Percentiles rank a stretch among this genome's conserved stretches.
phyloP scores from a whole-genome alignment of 2,329 filamentous ascomycete genomes.

The Cercospora citrullina region DNA sequence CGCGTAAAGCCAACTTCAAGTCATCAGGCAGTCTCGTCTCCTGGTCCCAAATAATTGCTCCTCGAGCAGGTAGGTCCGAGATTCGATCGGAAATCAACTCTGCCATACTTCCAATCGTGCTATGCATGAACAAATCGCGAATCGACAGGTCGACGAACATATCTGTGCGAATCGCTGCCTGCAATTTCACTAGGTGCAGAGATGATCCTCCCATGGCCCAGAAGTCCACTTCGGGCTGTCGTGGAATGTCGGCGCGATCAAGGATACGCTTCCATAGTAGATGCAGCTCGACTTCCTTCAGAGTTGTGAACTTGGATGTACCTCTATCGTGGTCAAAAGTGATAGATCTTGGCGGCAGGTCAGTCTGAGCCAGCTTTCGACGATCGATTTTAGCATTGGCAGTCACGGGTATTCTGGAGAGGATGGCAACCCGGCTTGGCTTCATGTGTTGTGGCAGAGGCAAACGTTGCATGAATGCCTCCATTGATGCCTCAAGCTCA shows the following conservation, averaged over 20 bases:
- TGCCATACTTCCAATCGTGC: slow-evolving; percentile 46
- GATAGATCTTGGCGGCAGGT: slow-evolving; percentile 21
- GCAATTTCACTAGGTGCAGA: slow-evolving; percentile 44
- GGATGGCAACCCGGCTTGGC: slow-evolving; percentile 35
- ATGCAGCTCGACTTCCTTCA: slow-evolving; percentile 22
- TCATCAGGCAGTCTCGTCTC: slow-evolving; percentile 38
- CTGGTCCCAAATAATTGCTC: slow-evolving; percentile 43
- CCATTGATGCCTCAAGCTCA: slow-evolving; percentile 20
- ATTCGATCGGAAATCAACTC: slow-evolving; percentile 29
- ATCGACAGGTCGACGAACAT: slow-evolving; percentile 41
- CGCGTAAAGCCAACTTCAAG: slow-evolving; percentile 7
- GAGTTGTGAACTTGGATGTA: slow-evolving; percentile 8
- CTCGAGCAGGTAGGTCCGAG: slow-evolving; percentile 10
- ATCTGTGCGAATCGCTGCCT: slow-evolving; percentile 36
- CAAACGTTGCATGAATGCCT: slow-evolving; percentile 29
- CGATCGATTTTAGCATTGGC: slow-evolving; percentile 38
- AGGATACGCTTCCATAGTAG: slow-evolving; percentile 23
- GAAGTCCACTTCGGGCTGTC: slow-evolving; percentile 41
- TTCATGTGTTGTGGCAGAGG: slow-evolving; percentile 43
- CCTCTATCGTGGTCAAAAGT: background rate
- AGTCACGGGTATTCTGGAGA: slow-evolving; percentile 35
- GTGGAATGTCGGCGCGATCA: slow-evolving; percentile 17
- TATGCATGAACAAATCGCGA: slow-evolving; percentile 42
- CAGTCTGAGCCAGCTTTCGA: slow-evolving; percentile 25
- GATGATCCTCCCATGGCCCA: slow-evolving; percentile 49